Base-by-base conservation (phyloP, 495 filamentous ascomycete genomes). In the Elaphomyces granulatus region DNA sequence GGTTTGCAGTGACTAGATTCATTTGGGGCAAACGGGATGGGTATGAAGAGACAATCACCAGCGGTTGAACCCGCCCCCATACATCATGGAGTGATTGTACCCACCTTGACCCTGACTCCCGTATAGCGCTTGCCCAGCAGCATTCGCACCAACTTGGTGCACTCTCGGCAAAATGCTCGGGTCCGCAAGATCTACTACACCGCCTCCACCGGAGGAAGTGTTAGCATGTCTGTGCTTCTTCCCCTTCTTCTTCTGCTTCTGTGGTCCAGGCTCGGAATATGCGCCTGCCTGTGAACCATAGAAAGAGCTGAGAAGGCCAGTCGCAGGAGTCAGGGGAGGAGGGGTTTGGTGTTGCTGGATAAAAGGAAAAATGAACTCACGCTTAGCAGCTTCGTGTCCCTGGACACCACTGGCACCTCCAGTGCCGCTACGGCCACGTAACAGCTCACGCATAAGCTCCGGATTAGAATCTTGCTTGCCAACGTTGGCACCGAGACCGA, bases 221-320 rank as follows among this genome's bases (percentile, higher is more conserved):
- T 93, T 92, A 90, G 87, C 87, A 80, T 94, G 85, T 80, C 85
- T 92, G 70, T 92, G 86, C 81, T 92, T 90, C 78, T 92, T 93
- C 76, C 83, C 85, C 82, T 94, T 93, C 83, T 93, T 94, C 83
- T 90, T 94, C 77, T 87, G 81, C 80, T 93, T 93, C 70, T 74
- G 71, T 58, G 78, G 75, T 66, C 77, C 80, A 71, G 77, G 75
- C 58, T 87, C 84, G 72, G 83, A 78, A 68, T 77, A 78, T 64
- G 73, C 70, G 68, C 82, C 81, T 69, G 79, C 62, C 73, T 81
- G 84, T 60, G 78, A 63, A 70, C 80, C 82, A 72, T 87, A 88
- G 75, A 86, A 83, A 76, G 80, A 80, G 78, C 72, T 77, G 63
- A 85, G 68, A 71, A 83, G 78, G 74, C 76, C 78, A 70, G 83